Base-by-base conservation (phyloP, 148 eudicot genomes). In the Chenopodium formosanum region DNA sequence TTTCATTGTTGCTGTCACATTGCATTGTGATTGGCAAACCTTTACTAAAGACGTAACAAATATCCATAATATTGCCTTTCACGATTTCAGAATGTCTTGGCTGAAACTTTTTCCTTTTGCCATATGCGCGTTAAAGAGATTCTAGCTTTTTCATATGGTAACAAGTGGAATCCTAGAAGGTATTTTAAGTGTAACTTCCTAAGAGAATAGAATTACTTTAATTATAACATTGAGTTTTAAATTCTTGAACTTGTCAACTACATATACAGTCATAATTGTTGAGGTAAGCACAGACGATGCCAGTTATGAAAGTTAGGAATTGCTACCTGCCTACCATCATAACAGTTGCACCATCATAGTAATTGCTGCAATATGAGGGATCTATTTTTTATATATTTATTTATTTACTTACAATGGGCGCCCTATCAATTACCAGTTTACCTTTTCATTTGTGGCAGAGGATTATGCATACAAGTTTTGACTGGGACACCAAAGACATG, bases 401-500 rank as follows among this genome's bases (percentile, higher is more conserved):
- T 68, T 10, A 23, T 66, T 9, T 27, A 17, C 5, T 27, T 27
- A 1, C 34, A 23, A 44, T 46, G 16, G 9, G 22, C 17, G 0
- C 62, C 5, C 7, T 56, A 56, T 17, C 17, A 56, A 56, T 17
- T 16, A 56, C 22, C 20, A 56, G 62, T 14, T 14, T 56, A 23
- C 9, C 20, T 13, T 78, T 71, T 82, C 29, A 69, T 60, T 82
- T 74, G 75, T 88, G 78, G 72, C 97, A 97, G 99, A 81, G 88
- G 83, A 87, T 92, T 40, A 68, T 94, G 89, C 92, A 85, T 71
- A 77, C 91, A 80, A 90, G 94, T 73, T 92, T 97, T 82, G 96
- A 92, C 75, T 97, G 99, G 99, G 98, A 97, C 79, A 89, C 97
- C 66, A 81, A 79, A 27, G 97, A 97, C 37, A 87, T 97, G 84